phyloP scores from a whole-genome alignment of 805 yeast genomes.

The Huiozyma sinensis region DNA sequence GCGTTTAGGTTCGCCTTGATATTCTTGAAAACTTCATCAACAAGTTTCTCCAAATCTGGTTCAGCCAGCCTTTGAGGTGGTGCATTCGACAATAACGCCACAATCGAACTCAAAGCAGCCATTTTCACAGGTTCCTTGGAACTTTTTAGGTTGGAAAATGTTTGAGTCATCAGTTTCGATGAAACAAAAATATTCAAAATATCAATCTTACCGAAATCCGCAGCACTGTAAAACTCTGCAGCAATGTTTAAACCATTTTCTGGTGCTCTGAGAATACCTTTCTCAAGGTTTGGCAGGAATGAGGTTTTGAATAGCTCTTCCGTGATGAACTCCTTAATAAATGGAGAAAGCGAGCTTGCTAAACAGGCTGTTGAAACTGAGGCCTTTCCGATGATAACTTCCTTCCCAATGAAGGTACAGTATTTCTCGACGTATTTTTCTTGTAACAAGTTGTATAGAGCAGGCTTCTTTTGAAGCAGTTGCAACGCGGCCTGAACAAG shows the following conservation, averaged over 20 bases:
- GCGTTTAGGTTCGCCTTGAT: conserved; percentile 49
- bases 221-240: conserved; percentile 33
- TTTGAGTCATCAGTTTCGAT: conserved; percentile 41
- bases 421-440: conserved; percentile 12
- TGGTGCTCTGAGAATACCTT: conserved; percentile 67
- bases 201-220: conserved; percentile 29
- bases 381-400: conserved; percentile 36
- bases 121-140: conserved; percentile 55
- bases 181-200: conserved; percentile 31
- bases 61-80: conserved; percentile 15
- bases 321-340: conserved; percentile 35
- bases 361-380: conserved; percentile 34
- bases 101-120: conserved; percentile 33
- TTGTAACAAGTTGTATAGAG: conserved; percentile 12
- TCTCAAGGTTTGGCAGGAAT: conserved; percentile 56
- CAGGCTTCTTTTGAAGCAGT: conserved; percentile 15
- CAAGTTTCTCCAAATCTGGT: conserved; percentile 26
- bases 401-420: conserved; percentile 28
- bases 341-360: conserved; percentile 33
- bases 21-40: conserved; percentile 45
- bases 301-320: conserved; percentile 29
- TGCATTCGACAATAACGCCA: conserved; percentile 19
- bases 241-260: conserved; percentile 56
- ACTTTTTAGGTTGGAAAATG: conserved; percentile 51
- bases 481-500: conserved; percentile 25